phyloP scores from a whole-genome alignment of 768 basidiomycete genomes.

The Agaricus subrufescens region DNA sequence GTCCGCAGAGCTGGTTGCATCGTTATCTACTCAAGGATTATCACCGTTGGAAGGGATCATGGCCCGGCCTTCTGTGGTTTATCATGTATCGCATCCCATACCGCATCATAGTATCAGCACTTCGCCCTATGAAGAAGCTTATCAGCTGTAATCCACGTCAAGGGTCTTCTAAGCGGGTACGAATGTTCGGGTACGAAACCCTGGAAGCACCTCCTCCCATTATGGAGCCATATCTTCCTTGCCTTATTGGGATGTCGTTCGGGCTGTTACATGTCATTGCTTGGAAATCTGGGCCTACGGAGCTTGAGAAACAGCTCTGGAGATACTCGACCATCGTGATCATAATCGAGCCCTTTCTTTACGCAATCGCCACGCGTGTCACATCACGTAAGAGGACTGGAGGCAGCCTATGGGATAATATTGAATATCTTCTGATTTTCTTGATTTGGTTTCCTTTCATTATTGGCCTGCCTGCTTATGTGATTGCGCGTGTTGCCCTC shows the following conservation, averaged over 20 bases:
- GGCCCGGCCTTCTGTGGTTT: neutral
- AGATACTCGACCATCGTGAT: neutral
- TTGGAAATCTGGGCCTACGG: neutral
- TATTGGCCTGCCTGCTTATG: neutral
- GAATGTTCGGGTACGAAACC: neutral
- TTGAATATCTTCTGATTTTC: neutral
- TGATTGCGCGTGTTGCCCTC: neutral
- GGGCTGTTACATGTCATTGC: neutral
- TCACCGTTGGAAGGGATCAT: neutral
- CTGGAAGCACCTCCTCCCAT: neutral
- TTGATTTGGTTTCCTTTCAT: constrained; percentile 1
- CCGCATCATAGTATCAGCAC: neutral
- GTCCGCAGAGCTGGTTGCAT: neutral
- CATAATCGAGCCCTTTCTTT: neutral
- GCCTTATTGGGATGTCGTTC: neutral
- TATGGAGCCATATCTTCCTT: neutral
- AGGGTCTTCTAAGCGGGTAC: neutral
- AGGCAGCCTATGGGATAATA: neutral
- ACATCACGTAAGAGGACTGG: neutral
- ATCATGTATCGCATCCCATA: neutral
- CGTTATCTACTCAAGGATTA: neutral
- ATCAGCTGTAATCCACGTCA: neutral
- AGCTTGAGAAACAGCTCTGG: neutral
- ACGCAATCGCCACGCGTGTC: neutral
- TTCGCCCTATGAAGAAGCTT: constrained; percentile 5